phyloP scores from a whole-genome alignment of 2,329 filamentous ascomycete species.

The Geosmithia morbida region DNA sequence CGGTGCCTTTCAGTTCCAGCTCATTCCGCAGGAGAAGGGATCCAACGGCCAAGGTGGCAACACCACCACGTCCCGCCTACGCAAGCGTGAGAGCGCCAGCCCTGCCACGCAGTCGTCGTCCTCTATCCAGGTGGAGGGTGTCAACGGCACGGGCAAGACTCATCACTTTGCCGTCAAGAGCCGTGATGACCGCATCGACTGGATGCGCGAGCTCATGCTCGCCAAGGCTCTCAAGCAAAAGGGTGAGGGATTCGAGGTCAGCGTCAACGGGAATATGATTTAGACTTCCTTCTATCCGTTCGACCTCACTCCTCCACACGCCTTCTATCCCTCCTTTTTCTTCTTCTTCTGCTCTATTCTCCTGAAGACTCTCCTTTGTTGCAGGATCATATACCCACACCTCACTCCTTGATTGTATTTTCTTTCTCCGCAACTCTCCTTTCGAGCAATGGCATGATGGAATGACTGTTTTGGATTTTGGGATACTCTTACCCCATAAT shows the following conservation, averaged over 20 bases:
- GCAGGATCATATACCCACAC: background rate
- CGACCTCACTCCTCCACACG: background rate
- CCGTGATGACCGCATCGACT: conserved; percentile 86
- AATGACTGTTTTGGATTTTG: background rate
- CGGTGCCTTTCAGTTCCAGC: conserved; percentile 70
- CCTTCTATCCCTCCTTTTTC: conserved; percentile 3
- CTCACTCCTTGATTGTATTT: background rate
- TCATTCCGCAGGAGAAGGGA: conserved; percentile 51
- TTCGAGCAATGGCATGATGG: background rate
- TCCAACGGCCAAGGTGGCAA: background rate
- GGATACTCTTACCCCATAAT: no score
- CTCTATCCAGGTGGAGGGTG: conserved; percentile 20
- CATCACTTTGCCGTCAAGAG: conserved; percentile 87
- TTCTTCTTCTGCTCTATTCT: conserved; percentile 2
- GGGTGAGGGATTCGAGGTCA: conserved; percentile 69
- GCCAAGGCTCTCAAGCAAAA: conserved; percentile 79
- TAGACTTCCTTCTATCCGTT: conserved; percentile 17
- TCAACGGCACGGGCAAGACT: conserved; percentile 59
- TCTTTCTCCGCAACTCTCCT: background rate
- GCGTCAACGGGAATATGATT: conserved; percentile 68
- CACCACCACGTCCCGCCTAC: conserved; percentile 31
- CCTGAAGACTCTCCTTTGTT: background rate
- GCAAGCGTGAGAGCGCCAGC: conserved; percentile 36
- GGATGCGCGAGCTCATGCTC: conserved; percentile 91
- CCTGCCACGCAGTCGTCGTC: conserved; percentile 2